Evolutionary conservation across 2,329 filamentous ascomycete species (phyloP), one percentile per base, ranked within the genome.

Genomic region (Polychaeton citri): DNA sequence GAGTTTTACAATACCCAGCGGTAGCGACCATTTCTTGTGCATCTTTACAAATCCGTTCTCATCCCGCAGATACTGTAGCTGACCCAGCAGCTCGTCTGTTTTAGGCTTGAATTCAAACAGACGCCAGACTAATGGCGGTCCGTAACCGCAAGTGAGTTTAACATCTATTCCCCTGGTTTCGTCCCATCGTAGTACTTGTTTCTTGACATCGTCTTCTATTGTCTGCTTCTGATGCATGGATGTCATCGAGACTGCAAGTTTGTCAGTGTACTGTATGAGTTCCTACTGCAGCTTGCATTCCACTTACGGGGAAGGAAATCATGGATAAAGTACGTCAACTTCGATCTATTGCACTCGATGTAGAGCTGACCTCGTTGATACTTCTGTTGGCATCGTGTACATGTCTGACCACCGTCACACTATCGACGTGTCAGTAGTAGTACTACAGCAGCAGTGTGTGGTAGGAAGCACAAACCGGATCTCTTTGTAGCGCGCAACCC

Each of bases 401-500:
- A 57, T 6, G 51, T 49, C 9, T 44, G 40, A 8, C 48, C 46
- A 17, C 50, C 49, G 21, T 52, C 47, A 32, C 49, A 49, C 40
- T 47, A 37, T 17, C 12, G 30, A 31, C 13, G 37, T 57, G 61
- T 34, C 59, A 54, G 35, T 8, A 13, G 13, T 12, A 31, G 41
- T 47, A 32, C 17, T 19, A 35, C 10, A 4, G 19, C 13, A 13
- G 17, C 32, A 10, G n/a, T 7, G 16, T 4, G 6, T 9, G 32
- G 8, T 26, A 16, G 28, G 26, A 20, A 20, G 13, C 21, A 41
- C 51, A 49, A 45, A 60, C 58, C 40, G 61, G 60, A 44, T 66
- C 65, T 47, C 64, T 54, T 41, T 68, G 64, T 33, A 68, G 50
- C 4, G 58, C 59, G 39, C 65, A 68, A 19, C 62, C 57, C 65